These are phyloP conservation scores for Claviceps digitariae DNA, from an alignment of 2,329 filamentous ascomycete species.

Conservation along the genomic window DNA sequence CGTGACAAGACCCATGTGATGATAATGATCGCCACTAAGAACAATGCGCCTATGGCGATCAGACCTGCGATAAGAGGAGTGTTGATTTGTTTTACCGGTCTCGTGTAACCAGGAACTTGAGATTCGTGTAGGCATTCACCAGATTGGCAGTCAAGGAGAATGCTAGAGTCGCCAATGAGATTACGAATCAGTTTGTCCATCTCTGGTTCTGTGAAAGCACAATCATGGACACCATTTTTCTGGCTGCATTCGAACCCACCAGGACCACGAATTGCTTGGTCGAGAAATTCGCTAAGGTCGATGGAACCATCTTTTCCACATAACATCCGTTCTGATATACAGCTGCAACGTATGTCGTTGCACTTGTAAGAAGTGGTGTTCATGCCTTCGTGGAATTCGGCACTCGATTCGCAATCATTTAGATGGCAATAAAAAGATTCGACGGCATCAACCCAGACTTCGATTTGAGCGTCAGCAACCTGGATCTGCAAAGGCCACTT, in stretches of 20 bases:
- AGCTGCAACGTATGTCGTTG: slow-evolving; percentile 71
- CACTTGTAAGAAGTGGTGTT: slow-evolving; percentile 83
- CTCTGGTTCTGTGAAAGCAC: slow-evolving; percentile 76
- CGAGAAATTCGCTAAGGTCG: slow-evolving; percentile 81
- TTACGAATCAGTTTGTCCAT: slow-evolving; percentile 84
- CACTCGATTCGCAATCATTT: slow-evolving; percentile 61
- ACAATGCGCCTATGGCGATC: slow-evolving; percentile 74
- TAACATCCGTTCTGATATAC: slow-evolving; percentile 82
- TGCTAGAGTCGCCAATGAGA: slow-evolving; percentile 86
- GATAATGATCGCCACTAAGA: slow-evolving; percentile 77
- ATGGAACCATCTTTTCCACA: slow-evolving; percentile 86
- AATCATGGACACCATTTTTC: slow-evolving; percentile 51
- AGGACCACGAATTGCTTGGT: slow-evolving; percentile 71
- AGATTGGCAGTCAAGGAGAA: slow-evolving; percentile 65
- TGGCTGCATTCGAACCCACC: slow-evolving; percentile 68
- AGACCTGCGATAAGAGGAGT: slow-evolving; percentile 90
- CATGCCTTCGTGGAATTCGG: slow-evolving; percentile 51
- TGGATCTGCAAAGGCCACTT: not conserved
- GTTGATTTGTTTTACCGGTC: slow-evolving; percentile 88
- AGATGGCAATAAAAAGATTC: slow-evolving; percentile 97
- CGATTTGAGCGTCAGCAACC: not conserved
- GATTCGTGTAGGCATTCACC: slow-evolving; percentile 92
- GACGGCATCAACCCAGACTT: slow-evolving; percentile 85
- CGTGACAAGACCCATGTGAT: slow-evolving; percentile 79
- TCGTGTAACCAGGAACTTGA: slow-evolving; percentile 79